A percentile compares a stretch with the other conserved stretches of the same genome.
phyloP scores from a whole-genome alignment of 2,329 filamentous ascomycete genomes.

The Exophiala alcalophila region DNA sequence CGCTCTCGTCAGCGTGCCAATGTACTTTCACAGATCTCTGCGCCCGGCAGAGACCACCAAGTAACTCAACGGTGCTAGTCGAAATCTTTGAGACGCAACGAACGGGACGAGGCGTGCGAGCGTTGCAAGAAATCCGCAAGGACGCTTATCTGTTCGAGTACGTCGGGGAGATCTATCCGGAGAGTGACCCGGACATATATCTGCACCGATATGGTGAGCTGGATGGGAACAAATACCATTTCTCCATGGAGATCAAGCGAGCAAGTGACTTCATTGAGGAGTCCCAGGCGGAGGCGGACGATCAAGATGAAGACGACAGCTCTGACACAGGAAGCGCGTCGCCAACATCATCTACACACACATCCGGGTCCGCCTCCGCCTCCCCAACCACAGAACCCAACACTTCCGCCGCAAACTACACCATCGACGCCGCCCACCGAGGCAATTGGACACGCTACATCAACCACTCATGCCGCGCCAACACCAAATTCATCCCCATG shows the following conservation, averaged over 20 bases:
- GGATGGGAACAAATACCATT: conserved; percentile 1
- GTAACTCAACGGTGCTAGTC: conserved; percentile 9
- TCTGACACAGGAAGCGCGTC: background rate
- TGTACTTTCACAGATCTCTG: conserved; percentile 15
- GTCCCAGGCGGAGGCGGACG: background rate
- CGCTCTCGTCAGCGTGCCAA: too few species aligned
- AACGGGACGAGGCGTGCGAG: conserved; percentile 21
- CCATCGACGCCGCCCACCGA: conserved; percentile 13
- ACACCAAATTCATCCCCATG: conserved; percentile 6
- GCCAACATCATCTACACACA: background rate
- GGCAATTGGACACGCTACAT: conserved; percentile 30
- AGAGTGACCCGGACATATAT: background rate
- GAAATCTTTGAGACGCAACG: conserved; percentile 17
- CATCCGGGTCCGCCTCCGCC: background rate
- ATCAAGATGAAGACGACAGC: background rate
- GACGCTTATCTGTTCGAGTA: conserved; percentile 21
- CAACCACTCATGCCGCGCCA: conserved; percentile 25
- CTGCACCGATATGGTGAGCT: background rate
- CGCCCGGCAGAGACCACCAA: conserved; percentile 1
- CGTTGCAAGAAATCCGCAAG: conserved; percentile 18
- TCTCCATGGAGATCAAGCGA: background rate
- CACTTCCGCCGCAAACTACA: too few species aligned
- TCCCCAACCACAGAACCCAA: too few species aligned
- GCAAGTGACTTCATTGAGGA: too few species aligned
- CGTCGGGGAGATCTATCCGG: conserved; percentile 26